Percentiles rank a stretch among this genome's conserved stretches.
phyloP scores from a whole-genome alignment of 108 stramenopile species.

The Pseudonitzschia pungens region DNA sequence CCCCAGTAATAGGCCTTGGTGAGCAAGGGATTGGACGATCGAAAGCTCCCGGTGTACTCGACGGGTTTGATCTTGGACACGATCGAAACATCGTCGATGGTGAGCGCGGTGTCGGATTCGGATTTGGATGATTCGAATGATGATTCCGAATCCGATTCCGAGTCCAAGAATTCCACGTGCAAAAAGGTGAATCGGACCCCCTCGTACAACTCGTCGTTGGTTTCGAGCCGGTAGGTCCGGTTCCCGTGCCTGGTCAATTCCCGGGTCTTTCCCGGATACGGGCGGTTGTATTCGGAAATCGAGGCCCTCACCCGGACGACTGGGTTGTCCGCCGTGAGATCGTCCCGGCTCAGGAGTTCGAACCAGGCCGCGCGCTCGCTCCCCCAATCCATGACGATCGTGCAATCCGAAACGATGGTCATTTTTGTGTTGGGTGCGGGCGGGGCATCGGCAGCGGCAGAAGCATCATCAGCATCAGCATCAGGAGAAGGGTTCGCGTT shows the following conservation, averaged over 20 bases:
- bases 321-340: neutral
- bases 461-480: too few relatives aligned
- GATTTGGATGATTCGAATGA: too few relatives aligned
- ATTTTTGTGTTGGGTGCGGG: neutral
- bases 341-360: constrained; percentile 21
- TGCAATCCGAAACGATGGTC: constrained; percentile 15
- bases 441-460: too few relatives aligned
- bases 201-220: constrained; percentile 47
- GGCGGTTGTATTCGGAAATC: constrained; percentile 39
- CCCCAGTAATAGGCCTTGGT: constrained; percentile 43
- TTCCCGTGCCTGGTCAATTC: constrained; percentile 24
- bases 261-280: constrained; percentile 41
- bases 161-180: constrained; percentile 16
- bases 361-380: constrained; percentile 49
- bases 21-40: constrained; percentile 21
- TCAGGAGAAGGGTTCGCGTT: too few relatives aligned
- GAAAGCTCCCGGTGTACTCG: constrained; percentile 33
- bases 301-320: constrained; percentile 11
- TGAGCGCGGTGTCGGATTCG: neutral
- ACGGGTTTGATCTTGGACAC: constrained; percentile 43
- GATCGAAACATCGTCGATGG: constrained; percentile 24
- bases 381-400: constrained; percentile 43
- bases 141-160: neutral
- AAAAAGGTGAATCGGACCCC: constrained; percentile 41
- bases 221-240: constrained; percentile 42